Evolutionary conservation across 805 yeast genomes (phyloP).

Genomic region (Zygosaccharomyces bailii): DNA sequence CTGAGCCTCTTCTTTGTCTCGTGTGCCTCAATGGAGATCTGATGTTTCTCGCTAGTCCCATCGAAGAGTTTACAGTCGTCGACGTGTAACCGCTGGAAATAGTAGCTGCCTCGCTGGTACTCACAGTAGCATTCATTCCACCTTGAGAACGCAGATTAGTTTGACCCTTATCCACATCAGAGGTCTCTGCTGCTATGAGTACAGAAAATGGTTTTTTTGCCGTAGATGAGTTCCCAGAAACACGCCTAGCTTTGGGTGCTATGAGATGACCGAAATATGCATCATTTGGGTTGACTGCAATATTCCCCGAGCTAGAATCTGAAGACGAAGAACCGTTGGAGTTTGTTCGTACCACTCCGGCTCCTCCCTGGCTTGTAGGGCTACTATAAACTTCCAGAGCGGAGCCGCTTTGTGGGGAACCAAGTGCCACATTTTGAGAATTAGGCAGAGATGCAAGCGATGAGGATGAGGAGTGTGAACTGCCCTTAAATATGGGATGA

Average conservation of each 20-base stretch:
- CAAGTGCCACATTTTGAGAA: slow-evolving; percentile 13
- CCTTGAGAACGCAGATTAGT: slow-evolving; percentile 6
- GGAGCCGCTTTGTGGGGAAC: slow-evolving; percentile 11
- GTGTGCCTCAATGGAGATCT: slow-evolving; percentile 15
- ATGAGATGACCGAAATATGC: slow-evolving; percentile 13
- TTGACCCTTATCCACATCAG: slow-evolving; percentile 12
- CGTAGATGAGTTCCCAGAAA: slow-evolving; percentile 11
- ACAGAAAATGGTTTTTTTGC: slow-evolving; percentile 11
- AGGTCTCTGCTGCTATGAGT: slow-evolving; percentile 14
- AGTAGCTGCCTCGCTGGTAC: slow-evolving; percentile 5
- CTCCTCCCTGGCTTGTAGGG: slow-evolving; percentile 5
- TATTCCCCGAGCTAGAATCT: slow-evolving; percentile 11
- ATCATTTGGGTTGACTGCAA: slow-evolving; percentile 10
- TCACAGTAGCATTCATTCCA: not conserved
- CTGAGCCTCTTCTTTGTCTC: slow-evolving; percentile 21
- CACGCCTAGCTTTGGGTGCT: slow-evolving; percentile 21
- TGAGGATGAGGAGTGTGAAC: slow-evolving; percentile 16
- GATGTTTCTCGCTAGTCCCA: slow-evolving; percentile 10
- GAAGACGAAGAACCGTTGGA: slow-evolving; percentile 16
- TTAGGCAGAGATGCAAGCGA: slow-evolving; percentile 12
- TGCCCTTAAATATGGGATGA: slow-evolving; percentile 14
- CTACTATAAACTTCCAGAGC: slow-evolving; percentile 8
- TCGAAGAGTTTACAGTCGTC: slow-evolving; percentile 11
- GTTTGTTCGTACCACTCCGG: slow-evolving; percentile 9
- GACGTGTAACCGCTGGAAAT: slow-evolving; percentile 14